These are phyloP conservation scores for Debaryomyces subglobosus DNA, from an alignment of 1,139 yeast species.

Conservation along the genomic window DNA sequence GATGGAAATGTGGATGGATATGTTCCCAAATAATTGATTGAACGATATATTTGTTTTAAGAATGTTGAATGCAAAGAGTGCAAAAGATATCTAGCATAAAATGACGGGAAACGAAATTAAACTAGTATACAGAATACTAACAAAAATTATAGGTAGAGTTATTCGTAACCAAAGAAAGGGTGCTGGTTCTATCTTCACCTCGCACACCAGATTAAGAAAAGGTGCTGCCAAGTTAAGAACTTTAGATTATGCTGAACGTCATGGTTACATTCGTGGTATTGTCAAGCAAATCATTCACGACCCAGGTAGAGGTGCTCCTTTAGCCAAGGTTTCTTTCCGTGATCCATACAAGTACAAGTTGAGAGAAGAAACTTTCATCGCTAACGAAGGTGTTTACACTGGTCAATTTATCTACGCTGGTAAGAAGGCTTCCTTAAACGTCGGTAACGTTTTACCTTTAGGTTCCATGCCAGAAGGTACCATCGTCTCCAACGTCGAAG, in stretches of 20 bases:
- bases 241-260: slow-evolving; percentile 99
- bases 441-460: slow-evolving; percentile 97
- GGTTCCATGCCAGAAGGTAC: slow-evolving; percentile 99
- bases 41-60: background rate
- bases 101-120: background rate
- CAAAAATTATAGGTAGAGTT: slow-evolving; percentile 82
- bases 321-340: slow-evolving; percentile 98
- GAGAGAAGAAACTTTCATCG: slow-evolving; percentile 98
- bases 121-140: slow-evolving; percentile 17
- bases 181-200: slow-evolving; percentile 99
- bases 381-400: slow-evolving; percentile 99
- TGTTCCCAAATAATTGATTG: background rate
- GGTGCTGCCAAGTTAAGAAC: slow-evolving; percentile 99
- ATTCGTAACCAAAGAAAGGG: slow-evolving; percentile 99
- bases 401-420: slow-evolving; percentile 99
- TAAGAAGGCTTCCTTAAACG: slow-evolving; percentile 96
- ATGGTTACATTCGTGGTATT: slow-evolving; percentile 99
- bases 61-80: background rate
- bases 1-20: background rate
- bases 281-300: slow-evolving; percentile 99
- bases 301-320: slow-evolving; percentile 99
- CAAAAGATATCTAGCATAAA: background rate
- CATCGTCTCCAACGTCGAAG: slow-evolving; percentile 97
- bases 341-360: slow-evolving; percentile 98
- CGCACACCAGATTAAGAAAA: slow-evolving; percentile 99